Percentiles rank a stretch among this genome's conserved stretches.
Evolutionary conservation across 2,329 filamentous ascomycete genomes (phyloP).

Genomic region (Phaeosphaeria sp.): DNA sequence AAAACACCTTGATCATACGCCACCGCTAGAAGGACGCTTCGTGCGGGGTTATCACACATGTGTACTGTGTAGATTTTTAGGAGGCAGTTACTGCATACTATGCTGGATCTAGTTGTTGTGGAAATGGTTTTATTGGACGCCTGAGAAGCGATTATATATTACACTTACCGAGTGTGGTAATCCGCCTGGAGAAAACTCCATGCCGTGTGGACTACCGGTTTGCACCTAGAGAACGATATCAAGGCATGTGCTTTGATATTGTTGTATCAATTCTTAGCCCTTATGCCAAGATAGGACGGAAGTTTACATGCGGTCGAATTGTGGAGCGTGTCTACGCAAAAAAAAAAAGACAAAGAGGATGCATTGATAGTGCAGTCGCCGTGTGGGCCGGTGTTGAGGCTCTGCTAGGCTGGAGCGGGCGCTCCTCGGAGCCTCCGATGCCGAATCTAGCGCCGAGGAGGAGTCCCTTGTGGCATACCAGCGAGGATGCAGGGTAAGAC

Average conservation of each 20-base stretch:
- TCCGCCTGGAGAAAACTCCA: not conserved
- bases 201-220: not conserved
- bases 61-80: no score
- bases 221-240: not conserved
- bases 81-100: no score
- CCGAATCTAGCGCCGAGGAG: not conserved
- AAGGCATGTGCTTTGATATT: not conserved
- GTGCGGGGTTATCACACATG: not conserved
- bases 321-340: not conserved
- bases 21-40: not conserved
- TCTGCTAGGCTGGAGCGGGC: not conserved
- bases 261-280: not conserved
- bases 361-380: not conserved
- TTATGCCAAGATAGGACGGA: not conserved
- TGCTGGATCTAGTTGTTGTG: no score
- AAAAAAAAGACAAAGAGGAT: not conserved
- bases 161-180: not conserved
- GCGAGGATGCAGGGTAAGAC: not conserved
- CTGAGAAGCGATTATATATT: no score
- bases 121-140: no score
- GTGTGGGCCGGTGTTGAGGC: not conserved
- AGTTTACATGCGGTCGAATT: not conserved
- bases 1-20: not conserved
- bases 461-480: not conserved
- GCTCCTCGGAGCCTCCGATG: not conserved